phyloP scores from a whole-genome alignment of 2,329 filamentous ascomycete species.

The Gaeumannomyces sp. region DNA sequence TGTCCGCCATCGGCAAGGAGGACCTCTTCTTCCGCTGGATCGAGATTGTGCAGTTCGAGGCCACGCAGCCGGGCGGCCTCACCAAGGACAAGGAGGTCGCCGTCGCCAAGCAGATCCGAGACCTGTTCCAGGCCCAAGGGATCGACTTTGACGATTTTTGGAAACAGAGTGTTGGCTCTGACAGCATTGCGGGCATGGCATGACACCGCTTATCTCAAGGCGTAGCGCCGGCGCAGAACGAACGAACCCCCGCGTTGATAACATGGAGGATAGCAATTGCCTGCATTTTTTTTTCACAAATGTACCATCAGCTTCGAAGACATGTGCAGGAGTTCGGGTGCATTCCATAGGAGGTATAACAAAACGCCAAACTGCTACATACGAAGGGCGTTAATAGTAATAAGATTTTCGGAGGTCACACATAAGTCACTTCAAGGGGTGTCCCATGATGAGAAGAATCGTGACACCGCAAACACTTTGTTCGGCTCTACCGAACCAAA shows the following conservation, averaged over 20 bases:
- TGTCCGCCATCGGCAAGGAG: conserved; percentile 75
- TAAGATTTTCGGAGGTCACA: no score
- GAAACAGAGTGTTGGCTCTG: conserved; percentile 52
- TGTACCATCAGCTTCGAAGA: neutral
- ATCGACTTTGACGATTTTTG: conserved; percentile 82
- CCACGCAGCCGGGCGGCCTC: conserved; percentile 71
- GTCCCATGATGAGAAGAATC: no score
- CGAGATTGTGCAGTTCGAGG: conserved; percentile 85
- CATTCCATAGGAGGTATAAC: neutral
- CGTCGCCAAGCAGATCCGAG: conserved; percentile 67
- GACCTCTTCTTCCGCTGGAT: conserved; percentile 89
- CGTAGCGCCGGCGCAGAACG: neutral
- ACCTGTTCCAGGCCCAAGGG: conserved; percentile 65
- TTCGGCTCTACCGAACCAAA: no score
- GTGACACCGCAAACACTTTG: no score
- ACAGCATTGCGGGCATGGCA: conserved; percentile 25
- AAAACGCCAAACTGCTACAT: no score
- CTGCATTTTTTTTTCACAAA: neutral
- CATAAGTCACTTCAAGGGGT: no score
- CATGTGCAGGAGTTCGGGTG: neutral
- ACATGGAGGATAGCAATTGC: neutral
- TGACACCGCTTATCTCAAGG: neutral
- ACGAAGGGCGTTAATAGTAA: no score
- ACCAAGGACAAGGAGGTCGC: conserved; percentile 65
- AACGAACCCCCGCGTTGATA: neutral